Conservation (phyloP, 352 stramenopile genomes). For the Globisporangium sylvaticum region DNA sequence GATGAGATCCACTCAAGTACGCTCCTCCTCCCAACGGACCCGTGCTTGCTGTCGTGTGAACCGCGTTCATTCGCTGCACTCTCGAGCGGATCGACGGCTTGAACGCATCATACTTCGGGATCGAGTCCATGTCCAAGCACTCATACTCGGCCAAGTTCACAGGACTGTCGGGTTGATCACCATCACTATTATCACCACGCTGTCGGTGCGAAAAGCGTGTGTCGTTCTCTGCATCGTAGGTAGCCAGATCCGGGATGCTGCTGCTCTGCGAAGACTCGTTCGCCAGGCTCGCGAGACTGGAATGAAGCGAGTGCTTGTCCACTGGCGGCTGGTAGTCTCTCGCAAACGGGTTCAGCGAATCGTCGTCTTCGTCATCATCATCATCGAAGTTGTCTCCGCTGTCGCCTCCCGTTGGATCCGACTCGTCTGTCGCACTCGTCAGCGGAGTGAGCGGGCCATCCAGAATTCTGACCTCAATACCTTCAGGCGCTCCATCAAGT, state of each 20-base stretch:
- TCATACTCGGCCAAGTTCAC: conserved; percentile 67
- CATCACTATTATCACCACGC: conserved; percentile 7
- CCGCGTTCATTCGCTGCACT: conserved; percentile 6
- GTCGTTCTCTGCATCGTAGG: conserved; percentile 2
- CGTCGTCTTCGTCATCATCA: conserved; percentile 36
- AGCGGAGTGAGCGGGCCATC: not conserved
- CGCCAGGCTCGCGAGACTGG: conserved; percentile 27
- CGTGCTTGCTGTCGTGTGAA: not conserved
- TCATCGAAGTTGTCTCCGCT: conserved; percentile 2
- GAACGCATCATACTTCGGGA: conserved; percentile 70
- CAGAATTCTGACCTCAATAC: not conserved
- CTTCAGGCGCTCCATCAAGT: not conserved
- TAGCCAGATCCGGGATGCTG: conserved; percentile 13
- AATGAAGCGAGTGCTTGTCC: conserved; percentile 23
- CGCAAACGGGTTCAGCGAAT: conserved; percentile 69
- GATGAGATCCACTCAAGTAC: not conserved
- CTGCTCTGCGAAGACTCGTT: conserved; percentile 15
- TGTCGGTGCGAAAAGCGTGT: not conserved
- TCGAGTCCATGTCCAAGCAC: conserved; percentile 68
- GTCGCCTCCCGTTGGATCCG: not conserved
- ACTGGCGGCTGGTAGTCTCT: conserved; percentile 37
- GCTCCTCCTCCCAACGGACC: not conserved
- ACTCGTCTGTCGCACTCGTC: conserved; percentile 4
- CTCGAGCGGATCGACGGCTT: conserved; percentile 34
- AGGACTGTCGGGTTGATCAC: conserved; percentile 30